Percentiles rank a stretch among this genome's conserved stretches.
These are phyloP conservation scores for Coelastrella sp. DNA, from an alignment of 139 green algal species.

Conservation along the genomic window DNA sequence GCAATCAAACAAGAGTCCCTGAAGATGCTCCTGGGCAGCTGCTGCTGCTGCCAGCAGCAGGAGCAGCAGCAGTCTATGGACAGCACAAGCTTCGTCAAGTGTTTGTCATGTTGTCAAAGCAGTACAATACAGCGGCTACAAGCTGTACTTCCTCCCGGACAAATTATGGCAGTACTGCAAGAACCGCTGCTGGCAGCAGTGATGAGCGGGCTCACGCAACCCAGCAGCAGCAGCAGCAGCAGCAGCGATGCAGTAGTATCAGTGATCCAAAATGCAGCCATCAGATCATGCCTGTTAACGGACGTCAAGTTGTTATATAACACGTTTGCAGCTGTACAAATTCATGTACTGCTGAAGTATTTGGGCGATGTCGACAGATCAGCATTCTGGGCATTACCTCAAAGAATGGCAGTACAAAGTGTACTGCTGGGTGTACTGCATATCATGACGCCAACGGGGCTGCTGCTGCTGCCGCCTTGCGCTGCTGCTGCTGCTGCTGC, in stretches of 20 bases:
- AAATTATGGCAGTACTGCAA: conserved; percentile 17
- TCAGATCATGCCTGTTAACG: conserved; percentile 16
- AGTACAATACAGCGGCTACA: conserved; percentile 26
- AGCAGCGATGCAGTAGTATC: not conserved
- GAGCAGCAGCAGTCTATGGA: not conserved
- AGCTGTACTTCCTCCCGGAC: conserved; percentile 16
- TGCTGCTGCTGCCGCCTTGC: not conserved
- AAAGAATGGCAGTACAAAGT: conserved; percentile 33
- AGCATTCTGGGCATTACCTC: conserved; percentile 34
- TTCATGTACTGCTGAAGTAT: not conserved
- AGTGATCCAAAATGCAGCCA: not conserved
- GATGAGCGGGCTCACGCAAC: not conserved
- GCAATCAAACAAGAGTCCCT: no score
- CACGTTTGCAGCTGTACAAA: not conserved
- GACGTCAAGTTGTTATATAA: conserved; percentile 30
- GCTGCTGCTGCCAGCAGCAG: not conserved
- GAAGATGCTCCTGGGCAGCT: no score
- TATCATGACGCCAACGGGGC: conserved; percentile 39
- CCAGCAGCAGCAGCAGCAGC: conserved; percentile 17
- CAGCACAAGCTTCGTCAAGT: no score
- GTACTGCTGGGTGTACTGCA: conserved; percentile 35
- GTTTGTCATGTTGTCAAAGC: no score
- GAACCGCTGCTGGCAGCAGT: conserved; percentile 28
- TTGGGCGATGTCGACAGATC: not conserved
- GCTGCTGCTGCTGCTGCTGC: conserved; percentile 2